Evolutionary conservation across 1,139 yeast species (phyloP).

Genomic region (Taphrina wiesneri): DNA sequence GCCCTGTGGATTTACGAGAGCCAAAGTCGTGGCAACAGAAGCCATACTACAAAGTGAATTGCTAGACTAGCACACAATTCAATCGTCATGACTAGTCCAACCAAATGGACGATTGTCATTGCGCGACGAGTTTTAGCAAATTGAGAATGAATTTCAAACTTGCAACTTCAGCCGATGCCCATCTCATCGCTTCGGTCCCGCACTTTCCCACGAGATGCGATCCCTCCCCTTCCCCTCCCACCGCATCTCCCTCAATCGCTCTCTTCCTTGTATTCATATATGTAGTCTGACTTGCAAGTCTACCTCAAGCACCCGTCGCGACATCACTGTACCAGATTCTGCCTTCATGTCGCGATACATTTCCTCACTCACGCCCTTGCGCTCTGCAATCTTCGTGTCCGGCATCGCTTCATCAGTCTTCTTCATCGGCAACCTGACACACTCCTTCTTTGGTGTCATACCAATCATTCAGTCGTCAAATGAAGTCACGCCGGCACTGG

Average conservation of each 20-base stretch:
- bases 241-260: neutral
- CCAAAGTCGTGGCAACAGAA: neutral
- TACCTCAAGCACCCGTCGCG: neutral
- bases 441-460: neutral
- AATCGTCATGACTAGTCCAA: no score
- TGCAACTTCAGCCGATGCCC: neutral
- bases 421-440: constrained; percentile 12
- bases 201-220: neutral
- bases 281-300: neutral
- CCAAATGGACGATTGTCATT: no score
- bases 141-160: no score
- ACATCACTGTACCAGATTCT: neutral
- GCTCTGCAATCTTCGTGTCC: neutral
- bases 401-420: constrained; percentile 7
- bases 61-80: no score
- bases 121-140: no score
- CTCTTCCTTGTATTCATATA: no score
- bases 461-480: neutral
- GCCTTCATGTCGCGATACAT: constrained; percentile 10
- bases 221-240: neutral
- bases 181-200: neutral
- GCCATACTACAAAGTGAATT: no score
- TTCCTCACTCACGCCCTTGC: constrained; percentile 15
- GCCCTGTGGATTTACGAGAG: constrained; percentile 29
- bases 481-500: neutral